Percentiles rank a stretch among this genome's conserved stretches.
These are phyloP conservation scores for Rhodomyrtus psidioides DNA, from an alignment of 441 rosid genomes.

Conservation along the genomic window DNA sequence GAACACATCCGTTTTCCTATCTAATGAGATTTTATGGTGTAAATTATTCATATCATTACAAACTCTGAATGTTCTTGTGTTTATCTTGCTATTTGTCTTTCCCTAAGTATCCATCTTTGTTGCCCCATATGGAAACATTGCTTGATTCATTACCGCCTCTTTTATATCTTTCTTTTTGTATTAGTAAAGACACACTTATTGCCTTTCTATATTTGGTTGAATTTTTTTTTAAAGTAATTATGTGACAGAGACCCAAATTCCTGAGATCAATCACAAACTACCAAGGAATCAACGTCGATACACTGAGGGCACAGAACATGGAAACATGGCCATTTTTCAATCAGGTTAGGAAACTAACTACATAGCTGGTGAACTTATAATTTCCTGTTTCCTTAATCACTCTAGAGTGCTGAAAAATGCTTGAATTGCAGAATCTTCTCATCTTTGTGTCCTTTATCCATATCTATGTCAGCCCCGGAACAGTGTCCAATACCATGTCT, in stretches of 20 bases:
- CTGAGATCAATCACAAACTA: constrained; percentile 69
- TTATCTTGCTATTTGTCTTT: background rate
- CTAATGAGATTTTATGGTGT: background rate
- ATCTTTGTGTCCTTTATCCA: background rate
- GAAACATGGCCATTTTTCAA: constrained; percentile 89
- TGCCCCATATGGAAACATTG: background rate
- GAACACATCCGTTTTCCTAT: background rate
- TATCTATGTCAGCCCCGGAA: background rate
- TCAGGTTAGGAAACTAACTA: constrained; percentile 35
- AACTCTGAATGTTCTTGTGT: background rate
- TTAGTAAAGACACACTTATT: background rate
- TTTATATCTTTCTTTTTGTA: background rate
- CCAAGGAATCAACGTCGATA: constrained; percentile 83
- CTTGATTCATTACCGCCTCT: background rate
- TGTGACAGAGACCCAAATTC: constrained; percentile 69
- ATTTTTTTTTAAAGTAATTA: background rate
- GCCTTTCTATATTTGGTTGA: background rate
- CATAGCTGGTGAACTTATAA: background rate
- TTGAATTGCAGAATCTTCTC: background rate
- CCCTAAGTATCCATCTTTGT: background rate
- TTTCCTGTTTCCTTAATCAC: background rate
- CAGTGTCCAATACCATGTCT: background rate
- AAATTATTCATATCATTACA: background rate
- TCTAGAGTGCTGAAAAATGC: background rate
- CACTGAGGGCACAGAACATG: constrained; percentile 77